phyloP scores from a whole-genome alignment of 163 green algal genomes.

The Chlorella variabilis region DNA sequence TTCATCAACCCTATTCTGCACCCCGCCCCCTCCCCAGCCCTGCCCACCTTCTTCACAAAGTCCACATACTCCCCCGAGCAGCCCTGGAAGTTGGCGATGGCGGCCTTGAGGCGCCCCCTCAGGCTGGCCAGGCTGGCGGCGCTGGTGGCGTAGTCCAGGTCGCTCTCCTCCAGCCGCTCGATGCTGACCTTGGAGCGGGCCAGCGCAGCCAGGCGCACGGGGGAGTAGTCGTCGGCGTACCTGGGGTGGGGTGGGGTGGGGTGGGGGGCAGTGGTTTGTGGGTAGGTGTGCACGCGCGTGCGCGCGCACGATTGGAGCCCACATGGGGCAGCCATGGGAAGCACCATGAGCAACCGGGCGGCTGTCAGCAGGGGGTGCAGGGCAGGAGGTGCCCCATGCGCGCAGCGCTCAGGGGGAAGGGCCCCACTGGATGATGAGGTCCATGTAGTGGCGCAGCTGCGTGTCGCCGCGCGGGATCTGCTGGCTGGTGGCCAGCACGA shows the following conservation, averaged over 20 bases:
- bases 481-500: constrained; percentile 75
- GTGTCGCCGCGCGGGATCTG: constrained; percentile 72
- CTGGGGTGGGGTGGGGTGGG: constrained; percentile 2
- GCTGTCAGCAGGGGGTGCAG: too few relatives aligned
- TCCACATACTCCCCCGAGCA: constrained; percentile 64
- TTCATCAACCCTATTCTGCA: too few relatives aligned
- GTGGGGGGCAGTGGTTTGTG: not conserved
- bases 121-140: constrained; percentile 62
- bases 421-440: constrained; percentile 62
- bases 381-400: not conserved
- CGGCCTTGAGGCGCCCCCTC: constrained; percentile 56
- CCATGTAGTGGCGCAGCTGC: constrained; percentile 65
- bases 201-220: constrained; percentile 29
- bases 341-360: too few relatives aligned
- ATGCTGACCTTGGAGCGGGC: constrained; percentile 50
- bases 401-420: not conserved
- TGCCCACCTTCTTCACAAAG: constrained; percentile 57
- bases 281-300: too few relatives aligned
- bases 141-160: constrained; percentile 81
- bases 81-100: constrained; percentile 51
- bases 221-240: constrained; percentile 37
- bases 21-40: too few relatives aligned
- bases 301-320: too few relatives aligned
- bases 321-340: too few relatives aligned
- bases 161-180: constrained; percentile 65